A percentile compares a stretch with the other conserved stretches of the same genome.
Conservation (phyloP, 352 stramenopile genomes). For the Pythium grandisporangium region DNA sequence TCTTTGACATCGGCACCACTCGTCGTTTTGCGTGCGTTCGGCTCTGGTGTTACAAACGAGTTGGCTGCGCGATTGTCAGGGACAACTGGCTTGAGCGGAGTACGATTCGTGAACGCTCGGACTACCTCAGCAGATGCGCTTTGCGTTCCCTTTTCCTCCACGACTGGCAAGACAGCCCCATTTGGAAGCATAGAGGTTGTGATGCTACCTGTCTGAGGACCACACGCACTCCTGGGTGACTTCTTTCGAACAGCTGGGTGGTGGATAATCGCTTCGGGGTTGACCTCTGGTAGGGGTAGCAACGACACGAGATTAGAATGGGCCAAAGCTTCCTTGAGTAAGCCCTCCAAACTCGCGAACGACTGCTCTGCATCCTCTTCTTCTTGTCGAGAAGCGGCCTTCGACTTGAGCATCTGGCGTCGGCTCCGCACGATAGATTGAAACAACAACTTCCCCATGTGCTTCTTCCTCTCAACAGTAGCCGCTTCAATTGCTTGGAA, state of each 20-base stretch:
- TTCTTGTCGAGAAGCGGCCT: slow-evolving; percentile 10
- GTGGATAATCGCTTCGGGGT: slow-evolving; percentile 21
- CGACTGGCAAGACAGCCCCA: neutral
- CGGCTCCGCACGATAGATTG: slow-evolving; percentile 67
- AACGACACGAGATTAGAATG: slow-evolving; percentile 10
- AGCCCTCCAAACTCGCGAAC: slow-evolving; percentile 9
- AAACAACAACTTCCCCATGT: slow-evolving; percentile 31
- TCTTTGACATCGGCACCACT: neutral
- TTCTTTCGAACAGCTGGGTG: slow-evolving; percentile 60
- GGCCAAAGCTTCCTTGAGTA: slow-evolving; percentile 12
- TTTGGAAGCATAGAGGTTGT: neutral
- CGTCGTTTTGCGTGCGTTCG: neutral
- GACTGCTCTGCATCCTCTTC: slow-evolving; percentile 1
- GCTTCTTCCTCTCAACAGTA: slow-evolving; percentile 15
- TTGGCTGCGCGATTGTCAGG: neutral
- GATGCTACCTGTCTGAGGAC: neutral
- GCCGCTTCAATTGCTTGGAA: slow-evolving; percentile 25
- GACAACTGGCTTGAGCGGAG: slow-evolving; percentile 4
- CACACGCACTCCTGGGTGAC: neutral
- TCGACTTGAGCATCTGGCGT: slow-evolving; percentile 69
- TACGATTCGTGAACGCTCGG: slow-evolving; percentile 7
- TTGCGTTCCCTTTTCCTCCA: slow-evolving; percentile 2
- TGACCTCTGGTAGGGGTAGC: slow-evolving; percentile 4
- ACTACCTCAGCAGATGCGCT: slow-evolving; percentile 10
- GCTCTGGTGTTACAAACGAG: slow-evolving; percentile 6